These are phyloP conservation scores for Bauhinia variegata DNA, from an alignment of 306 rosid species.

Conservation along the genomic window DNA sequence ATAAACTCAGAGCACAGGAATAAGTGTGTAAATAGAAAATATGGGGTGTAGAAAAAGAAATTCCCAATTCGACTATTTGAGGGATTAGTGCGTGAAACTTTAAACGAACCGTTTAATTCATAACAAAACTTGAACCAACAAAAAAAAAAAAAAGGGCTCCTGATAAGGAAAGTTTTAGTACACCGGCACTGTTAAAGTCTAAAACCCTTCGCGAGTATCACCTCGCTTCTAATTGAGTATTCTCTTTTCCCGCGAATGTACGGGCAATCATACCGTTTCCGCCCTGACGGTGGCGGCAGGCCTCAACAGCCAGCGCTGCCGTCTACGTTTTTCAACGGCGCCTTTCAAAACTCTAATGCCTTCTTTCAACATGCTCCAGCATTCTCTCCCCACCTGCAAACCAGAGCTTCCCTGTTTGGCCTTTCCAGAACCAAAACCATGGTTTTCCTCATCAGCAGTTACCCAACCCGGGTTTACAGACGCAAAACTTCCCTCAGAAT, in stretches of 20 bases:
- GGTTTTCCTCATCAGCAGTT: neutral
- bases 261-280: slow-evolving; percentile 34
- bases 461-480: slow-evolving; percentile 5
- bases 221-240: no score
- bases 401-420: slow-evolving; percentile 27
- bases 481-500: slow-evolving; percentile 26
- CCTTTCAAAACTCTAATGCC: slow-evolving; percentile 28
- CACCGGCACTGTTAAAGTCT: no score
- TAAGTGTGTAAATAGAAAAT: no score
- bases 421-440: slow-evolving; percentile 28
- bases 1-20: no score
- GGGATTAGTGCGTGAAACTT: no score
- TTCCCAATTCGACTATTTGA: no score
- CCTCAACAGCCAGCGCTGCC: slow-evolving; percentile 39
- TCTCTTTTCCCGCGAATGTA: slow-evolving; percentile 43
- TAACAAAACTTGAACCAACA: no score
- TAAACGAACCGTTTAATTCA: no score
- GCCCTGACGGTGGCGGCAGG: slow-evolving; percentile 29
- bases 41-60: no score
- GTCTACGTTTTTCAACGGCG: neutral
- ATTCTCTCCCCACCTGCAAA: slow-evolving; percentile 31
- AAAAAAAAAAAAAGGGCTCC: no score
- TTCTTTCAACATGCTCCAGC: slow-evolving; percentile 13
- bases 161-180: no score
- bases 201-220: no score